Conservation (phyloP, 352 stramenopile species). For the Phytophthora ramorum region DNA sequence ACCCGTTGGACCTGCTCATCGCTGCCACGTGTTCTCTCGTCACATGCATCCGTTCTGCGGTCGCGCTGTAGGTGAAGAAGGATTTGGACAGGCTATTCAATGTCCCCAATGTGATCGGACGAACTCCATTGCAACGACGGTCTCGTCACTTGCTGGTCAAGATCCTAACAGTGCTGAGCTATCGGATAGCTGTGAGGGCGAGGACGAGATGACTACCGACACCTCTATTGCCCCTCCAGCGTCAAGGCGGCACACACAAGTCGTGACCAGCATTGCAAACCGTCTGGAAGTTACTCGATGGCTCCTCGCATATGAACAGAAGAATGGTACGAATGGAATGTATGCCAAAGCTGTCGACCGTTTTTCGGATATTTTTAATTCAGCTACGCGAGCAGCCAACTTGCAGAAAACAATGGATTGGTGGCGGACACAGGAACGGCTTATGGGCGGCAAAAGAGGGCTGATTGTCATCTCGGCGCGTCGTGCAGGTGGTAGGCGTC, state of each 20-base stretch:
- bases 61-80: not conserved
- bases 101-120: not conserved
- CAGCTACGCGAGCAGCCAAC: not conserved
- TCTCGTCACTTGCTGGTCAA: no score
- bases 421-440: not conserved
- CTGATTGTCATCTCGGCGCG: not conserved
- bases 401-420: slow-evolving; percentile 4
- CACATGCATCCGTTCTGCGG: slow-evolving; percentile 1
- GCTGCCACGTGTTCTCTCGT: not conserved
- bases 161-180: no score
- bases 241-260: no score
- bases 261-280: not conserved
- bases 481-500: not conserved
- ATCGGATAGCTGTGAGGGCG: no score
- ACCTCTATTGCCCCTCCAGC: no score
- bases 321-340: not conserved
- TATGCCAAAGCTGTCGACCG: not conserved
- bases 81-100: not conserved
- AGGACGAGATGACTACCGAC: no score
- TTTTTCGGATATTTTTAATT: not conserved
- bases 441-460: not conserved
- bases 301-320: not conserved
- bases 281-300: not conserved
- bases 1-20: not conserved
- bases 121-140: no score